Base-by-base conservation (phyloP, 306 rosid genomes). In the Macrotyloma uniflorum region DNA sequence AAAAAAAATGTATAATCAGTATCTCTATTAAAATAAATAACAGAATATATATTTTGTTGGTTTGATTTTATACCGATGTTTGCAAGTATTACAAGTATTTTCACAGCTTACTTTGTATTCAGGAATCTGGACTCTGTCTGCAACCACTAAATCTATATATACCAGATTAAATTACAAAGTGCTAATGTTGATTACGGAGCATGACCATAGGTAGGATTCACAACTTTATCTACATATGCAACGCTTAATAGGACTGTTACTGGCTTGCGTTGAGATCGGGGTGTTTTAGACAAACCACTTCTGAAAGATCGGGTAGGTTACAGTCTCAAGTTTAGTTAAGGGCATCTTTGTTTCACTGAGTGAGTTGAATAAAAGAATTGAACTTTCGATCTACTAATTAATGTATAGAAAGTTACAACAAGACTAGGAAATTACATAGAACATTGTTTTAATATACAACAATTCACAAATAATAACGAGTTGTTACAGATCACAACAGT, bases 371-470 rank as follows among this genome's bases (percentile, higher is more conserved):
- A 28, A 35, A 69, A 16, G 22, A 53, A 18, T 11, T 49, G 1
- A 70, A 57, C 54, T 57, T 24, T 57, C 30, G 18, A 72, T 14
- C 54, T 20, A 72, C 19, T 35, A 22, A 20, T 33, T 2, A 13
- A 12, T 35, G 2, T 46, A 15, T 16, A 47, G 18, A 35, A 53
- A 36, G 15, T 4, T 57, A 28, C 12, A 74, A 28, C 12, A 74
- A 38, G 54, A 26, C 38, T 16, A 19, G 20, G n/a, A 32, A 54
- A 49, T 9, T 61, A 47, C 35, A 74, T 23, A 28, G 5, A 45
- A 72, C 79, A 57, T 5, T 22, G 45, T 61, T 19, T 11, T 46
- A 68, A 36, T 38, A 55, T 72, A 69, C 72, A 70, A 11, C 19
- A 53, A 65, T 16, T 65, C 76, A 38, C 45, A 23, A 13, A 22